A percentile compares a stretch with the other conserved stretches of the same genome.
phyloP scores from a whole-genome alignment of 768 basidiomycete species.

The Gyrodon lividus region DNA sequence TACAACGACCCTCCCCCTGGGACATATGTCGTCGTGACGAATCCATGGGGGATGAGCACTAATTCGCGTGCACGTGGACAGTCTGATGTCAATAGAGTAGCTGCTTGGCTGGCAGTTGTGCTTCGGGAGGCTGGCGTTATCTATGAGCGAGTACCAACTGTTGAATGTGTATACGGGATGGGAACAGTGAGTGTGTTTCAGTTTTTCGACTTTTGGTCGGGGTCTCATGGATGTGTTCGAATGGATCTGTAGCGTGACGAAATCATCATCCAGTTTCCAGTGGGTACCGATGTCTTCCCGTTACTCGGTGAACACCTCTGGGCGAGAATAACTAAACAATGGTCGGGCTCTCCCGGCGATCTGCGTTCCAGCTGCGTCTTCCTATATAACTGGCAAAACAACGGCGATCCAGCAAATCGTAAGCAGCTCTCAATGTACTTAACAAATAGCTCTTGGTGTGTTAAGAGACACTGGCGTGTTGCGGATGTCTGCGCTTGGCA shows the following conservation, averaged over 20 bases:
- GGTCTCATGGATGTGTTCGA: too few species aligned
- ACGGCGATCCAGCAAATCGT: constrained; percentile 33
- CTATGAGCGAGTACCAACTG: too few species aligned
- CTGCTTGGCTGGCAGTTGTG: constrained; percentile 20
- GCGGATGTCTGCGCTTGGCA: too few species aligned
- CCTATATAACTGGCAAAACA: constrained; percentile 30
- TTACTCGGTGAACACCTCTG: constrained; percentile 29
- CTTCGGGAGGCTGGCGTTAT: too few species aligned
- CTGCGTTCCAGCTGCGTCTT: constrained; percentile 23
- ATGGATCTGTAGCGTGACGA: constrained; percentile 29
- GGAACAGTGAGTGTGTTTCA: too few species aligned
- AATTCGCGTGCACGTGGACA: constrained; percentile 6
- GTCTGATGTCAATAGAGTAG: constrained; percentile 21
- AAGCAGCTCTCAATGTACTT: constrained; percentile 3
- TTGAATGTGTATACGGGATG: too few species aligned
- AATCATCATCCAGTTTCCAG: constrained; percentile 27
- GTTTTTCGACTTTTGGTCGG: too few species aligned
- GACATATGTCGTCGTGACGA: constrained; percentile 23
- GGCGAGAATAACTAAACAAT: constrained; percentile 16
- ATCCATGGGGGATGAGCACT: constrained; percentile 23
- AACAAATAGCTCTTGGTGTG: too few species aligned
- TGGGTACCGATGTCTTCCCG: too few species aligned
- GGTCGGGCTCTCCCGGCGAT: constrained; percentile 8
- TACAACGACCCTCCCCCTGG: constrained; percentile 22
- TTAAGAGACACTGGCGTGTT: too few species aligned